phyloP scores from a whole-genome alignment of 164 flowering plant species.

The Euptelea pleiosperma region DNA sequence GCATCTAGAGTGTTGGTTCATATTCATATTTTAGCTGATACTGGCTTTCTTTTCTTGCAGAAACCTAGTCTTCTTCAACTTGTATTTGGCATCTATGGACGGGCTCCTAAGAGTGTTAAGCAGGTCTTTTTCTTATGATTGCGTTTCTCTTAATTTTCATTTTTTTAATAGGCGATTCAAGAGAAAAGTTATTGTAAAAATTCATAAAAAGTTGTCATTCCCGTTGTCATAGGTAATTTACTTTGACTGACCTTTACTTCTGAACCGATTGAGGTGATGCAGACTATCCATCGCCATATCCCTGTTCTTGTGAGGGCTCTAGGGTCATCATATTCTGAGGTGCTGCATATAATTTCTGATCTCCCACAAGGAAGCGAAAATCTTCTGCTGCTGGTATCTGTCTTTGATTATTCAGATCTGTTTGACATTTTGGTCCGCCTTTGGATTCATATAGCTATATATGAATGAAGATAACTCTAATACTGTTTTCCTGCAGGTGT shows the following conservation, averaged over 20 bases:
- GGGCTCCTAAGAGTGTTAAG: slow-evolving; percentile 63
- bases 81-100: slow-evolving; percentile 63
- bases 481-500: slow-evolving; percentile 45
- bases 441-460: background rate
- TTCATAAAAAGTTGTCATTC: too few relatives aligned
- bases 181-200: too few relatives aligned
- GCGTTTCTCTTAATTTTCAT: too few relatives aligned
- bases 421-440: too few relatives aligned
- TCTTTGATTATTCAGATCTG: too few relatives aligned
- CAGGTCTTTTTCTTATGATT: slow-evolving; percentile 69
- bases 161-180: too few relatives aligned
- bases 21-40: too few relatives aligned
- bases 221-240: too few relatives aligned
- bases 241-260: too few relatives aligned
- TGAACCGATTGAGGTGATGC: slow-evolving; percentile 27
- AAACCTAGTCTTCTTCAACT: slow-evolving; percentile 73
- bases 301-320: slow-evolving; percentile 66
- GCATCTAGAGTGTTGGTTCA: too few relatives aligned
- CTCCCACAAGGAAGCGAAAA: slow-evolving; percentile 88
- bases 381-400: slow-evolving; percentile 63
- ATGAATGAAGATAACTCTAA: slow-evolving; percentile 11
- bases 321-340: slow-evolving; percentile 61
- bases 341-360: slow-evolving; percentile 71
- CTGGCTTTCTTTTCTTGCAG: too few relatives aligned
- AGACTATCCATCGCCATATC: slow-evolving; percentile 82